Evolutionary conservation across 306 rosid species (phyloP).

Genomic region (Pyrus communis): DNA sequence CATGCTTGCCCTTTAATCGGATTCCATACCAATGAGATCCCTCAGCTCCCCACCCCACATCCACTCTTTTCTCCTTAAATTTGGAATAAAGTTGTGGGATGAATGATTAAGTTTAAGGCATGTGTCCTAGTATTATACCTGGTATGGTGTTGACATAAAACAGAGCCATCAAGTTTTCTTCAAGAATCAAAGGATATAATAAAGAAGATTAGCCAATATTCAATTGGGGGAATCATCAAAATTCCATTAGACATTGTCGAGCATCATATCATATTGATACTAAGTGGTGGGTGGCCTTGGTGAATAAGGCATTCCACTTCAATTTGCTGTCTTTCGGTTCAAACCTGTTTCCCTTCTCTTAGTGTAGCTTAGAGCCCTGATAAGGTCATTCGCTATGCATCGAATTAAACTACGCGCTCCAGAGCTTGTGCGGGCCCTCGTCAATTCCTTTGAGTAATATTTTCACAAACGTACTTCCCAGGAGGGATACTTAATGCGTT

Average conservation of each 20-base stretch:
- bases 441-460: no score
- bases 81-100: neutral
- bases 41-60: neutral
- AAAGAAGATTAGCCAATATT: neutral
- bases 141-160: neutral
- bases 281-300: neutral
- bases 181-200: neutral
- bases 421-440: no score
- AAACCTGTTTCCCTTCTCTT: no score
- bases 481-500: no score
- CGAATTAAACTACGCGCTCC: no score
- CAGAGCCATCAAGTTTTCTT: neutral
- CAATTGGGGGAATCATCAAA: neutral
- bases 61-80: neutral
- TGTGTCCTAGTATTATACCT: neutral
- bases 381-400: no score
- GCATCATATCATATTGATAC: neutral
- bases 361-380: neutral
- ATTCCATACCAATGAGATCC: neutral
- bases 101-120: neutral
- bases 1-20: neutral
- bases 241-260: neutral
- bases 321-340: no score
- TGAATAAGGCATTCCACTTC: neutral
- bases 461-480: no score